Evolutionary conservation across 78 protist species (phyloP).

Genomic region (Emiliania huxleyi): DNA sequence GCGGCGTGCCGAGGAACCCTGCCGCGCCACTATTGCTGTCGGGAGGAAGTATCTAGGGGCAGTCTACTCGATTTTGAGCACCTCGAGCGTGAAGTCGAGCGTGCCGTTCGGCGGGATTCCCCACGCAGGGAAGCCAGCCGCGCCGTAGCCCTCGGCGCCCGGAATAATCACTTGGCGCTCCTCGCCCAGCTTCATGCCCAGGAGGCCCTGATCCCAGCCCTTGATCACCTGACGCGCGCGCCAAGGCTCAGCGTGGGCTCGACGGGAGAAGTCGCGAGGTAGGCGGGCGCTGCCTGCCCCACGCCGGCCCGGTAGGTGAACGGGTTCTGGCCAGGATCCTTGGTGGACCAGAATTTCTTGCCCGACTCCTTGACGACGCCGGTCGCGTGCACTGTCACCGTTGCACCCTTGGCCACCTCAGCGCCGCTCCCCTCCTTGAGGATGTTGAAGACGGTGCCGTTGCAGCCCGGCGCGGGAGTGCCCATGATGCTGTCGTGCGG

Average conservation of each 20-base stretch:
- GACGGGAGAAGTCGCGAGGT: too few relatives aligned
- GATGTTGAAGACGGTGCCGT: not conserved
- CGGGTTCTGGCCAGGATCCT: not conserved
- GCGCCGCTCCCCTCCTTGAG: not conserved
- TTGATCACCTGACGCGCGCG: too few relatives aligned
- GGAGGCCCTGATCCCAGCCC: conserved; percentile 11
- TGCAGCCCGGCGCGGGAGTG: too few relatives aligned
- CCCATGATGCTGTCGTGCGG: too few relatives aligned
- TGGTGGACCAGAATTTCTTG: conserved; percentile 30
- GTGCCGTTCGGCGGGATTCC: conserved; percentile 14
- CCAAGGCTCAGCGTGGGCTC: not conserved
- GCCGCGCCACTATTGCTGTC: too few relatives aligned
- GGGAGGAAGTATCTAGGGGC: too few relatives aligned
- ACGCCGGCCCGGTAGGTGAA: not conserved
- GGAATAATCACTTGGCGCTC: not conserved
- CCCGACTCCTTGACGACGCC: conserved; percentile 40
- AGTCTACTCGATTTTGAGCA: not conserved
- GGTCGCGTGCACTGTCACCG: conserved; percentile 43
- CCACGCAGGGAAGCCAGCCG: not conserved
- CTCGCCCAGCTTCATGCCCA: conserved; percentile 1
- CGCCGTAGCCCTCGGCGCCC: not conserved
- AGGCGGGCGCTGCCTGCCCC: not conserved
- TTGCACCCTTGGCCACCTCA: not conserved
- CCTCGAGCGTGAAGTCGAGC: not conserved
- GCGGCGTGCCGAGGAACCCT: too few relatives aligned